Base-by-base conservation (phyloP, 805 yeast species). In the Yarrowia phangngaensis region DNA sequence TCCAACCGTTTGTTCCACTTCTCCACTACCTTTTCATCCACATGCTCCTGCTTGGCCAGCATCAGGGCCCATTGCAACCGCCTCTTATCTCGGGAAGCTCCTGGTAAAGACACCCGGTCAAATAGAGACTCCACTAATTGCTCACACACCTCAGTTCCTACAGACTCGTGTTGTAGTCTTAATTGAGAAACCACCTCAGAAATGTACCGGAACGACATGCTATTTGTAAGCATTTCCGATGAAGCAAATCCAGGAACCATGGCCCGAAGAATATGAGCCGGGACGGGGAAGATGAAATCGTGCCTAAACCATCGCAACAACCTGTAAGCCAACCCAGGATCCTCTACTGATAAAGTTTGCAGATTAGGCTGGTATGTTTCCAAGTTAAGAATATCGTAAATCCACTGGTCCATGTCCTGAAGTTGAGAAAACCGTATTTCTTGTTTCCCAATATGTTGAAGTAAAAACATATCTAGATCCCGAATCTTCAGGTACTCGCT, bases 141-240 rank as follows among this genome's bases (percentile, higher is more conserved):
- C n/a, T 30, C 35, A 20, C 34, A 29, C 22, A 41, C 48, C n/a
- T 16, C 29, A 3, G 35, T 6, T n/a, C 48, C 48, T 2, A 41
- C 15, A 3, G 14, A n/a, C n/a, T 41, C 35, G 15, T 20, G 8
- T 22, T 41, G 48, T 2, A 41, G 22, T 8, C 48, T 20, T 2
- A 41, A 27, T 22, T 41, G 48, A 14, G 48, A 41, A 22, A 41
- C 16, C 4, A 30, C 48, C 17, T 41, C 48, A 13, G 35, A 29
- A 30, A 41, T 22, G 48, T 41, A 41, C 35, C 48, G 35, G 28
- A 41, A 41, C 13, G 34, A 29, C 48, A 41, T 41, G 29, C 48
- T 29, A 16, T 41, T 30, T 6, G 35, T 6, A 8, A 41, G 22
- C 28, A 16, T 15, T 4, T 41, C 35, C 0, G 35, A 29, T 1